Evolutionary conservation across 495 filamentous ascomycete genomes (phyloP), one percentile per base, ranked within the genome.

Genomic region (Pseudomonodictys pantanalensis): DNA sequence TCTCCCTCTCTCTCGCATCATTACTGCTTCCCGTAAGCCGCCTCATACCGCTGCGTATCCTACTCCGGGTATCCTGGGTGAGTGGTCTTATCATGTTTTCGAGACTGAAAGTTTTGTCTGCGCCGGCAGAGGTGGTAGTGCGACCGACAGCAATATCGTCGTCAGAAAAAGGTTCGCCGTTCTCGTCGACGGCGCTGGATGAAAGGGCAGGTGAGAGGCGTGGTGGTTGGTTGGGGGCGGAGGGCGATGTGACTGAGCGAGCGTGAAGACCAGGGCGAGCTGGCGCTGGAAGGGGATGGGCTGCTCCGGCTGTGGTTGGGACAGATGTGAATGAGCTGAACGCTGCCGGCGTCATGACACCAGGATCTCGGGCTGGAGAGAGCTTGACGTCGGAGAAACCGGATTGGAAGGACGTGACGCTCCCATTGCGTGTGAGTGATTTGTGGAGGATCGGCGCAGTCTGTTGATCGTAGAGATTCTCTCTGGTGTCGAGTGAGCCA

Each of bases 381-480:
- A 79, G 73, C n/a, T 86, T 80, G 18, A 81, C 78, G 64, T 96
- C 91, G 1, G 86, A 81, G 49, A 96, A 92, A 39, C 89, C 89
- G 65, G 89, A 92, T 57, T 96, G 91, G 70, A 98, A 92, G 0
- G 90, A 93, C 0, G 85, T 82, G 3, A 83, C 79, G 32, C 86
- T 90, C 22, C 82, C 79, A 15, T 86, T 89, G 18, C 85, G 79
- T 11, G 79, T 83, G 29, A 92, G 79, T 0, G 89, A 92, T 63
- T 91, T 89, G 62, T 90, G 85, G 15, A 97, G 75, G 51, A 98
- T 96, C 0, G 93, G 93, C 2, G 92, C 81, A 11, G 92, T 95
- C 66, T 95, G 88, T 68, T 92, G 92, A 68, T 97, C 92, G 69
- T 98, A 97, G 2, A 97, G 78, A 68, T 90, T 86, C 11, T 91